Percentiles rank a stretch among this genome's conserved stretches.
Conservation (phyloP, 768 basidiomycete species). For the Phaffia australis region DNA sequence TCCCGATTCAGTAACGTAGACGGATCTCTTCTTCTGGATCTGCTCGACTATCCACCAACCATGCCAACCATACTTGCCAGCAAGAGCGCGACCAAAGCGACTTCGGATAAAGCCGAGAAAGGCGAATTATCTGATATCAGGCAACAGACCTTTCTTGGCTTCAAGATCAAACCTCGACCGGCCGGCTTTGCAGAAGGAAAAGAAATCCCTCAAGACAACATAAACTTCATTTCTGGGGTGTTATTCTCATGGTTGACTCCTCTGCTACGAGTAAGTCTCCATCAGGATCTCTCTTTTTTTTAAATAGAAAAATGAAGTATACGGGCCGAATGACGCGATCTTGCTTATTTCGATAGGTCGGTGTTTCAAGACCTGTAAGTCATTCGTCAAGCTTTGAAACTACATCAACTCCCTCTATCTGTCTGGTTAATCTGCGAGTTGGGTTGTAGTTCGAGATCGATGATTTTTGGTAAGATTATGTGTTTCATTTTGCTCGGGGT, state of each 20-base stretch:
- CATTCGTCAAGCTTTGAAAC: too few species aligned
- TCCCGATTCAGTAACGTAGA: too few species aligned
- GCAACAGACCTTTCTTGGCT: conserved; percentile 6
- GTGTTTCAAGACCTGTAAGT: too few species aligned
- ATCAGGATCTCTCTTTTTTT: neutral
- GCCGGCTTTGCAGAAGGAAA: conserved; percentile 2
- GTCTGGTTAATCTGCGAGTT: too few species aligned
- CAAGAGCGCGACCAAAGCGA: too few species aligned
- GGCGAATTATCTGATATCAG: neutral
- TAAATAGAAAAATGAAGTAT: neutral
- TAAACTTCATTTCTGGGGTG: conserved; percentile 4
- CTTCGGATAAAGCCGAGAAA: too few species aligned
- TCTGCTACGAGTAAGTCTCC: conserved; percentile 43
- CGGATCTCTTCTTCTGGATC: too few species aligned
- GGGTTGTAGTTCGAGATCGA: conserved; percentile 4
- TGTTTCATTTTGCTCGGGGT: conserved; percentile 39
- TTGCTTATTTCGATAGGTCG: too few species aligned
- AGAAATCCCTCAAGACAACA: neutral
- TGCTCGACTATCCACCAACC: too few species aligned
- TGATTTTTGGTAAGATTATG: neutral
- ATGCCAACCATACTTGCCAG: too few species aligned
- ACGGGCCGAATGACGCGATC: too few species aligned
- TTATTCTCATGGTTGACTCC: conserved; percentile 38
- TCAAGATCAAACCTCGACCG: conserved; percentile 6
- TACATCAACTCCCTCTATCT: too few species aligned